Percentiles rank a stretch among this genome's conserved stretches.
Conservation (phyloP, 768 basidiomycete genomes). For the Tulasnella sp. region DNA sequence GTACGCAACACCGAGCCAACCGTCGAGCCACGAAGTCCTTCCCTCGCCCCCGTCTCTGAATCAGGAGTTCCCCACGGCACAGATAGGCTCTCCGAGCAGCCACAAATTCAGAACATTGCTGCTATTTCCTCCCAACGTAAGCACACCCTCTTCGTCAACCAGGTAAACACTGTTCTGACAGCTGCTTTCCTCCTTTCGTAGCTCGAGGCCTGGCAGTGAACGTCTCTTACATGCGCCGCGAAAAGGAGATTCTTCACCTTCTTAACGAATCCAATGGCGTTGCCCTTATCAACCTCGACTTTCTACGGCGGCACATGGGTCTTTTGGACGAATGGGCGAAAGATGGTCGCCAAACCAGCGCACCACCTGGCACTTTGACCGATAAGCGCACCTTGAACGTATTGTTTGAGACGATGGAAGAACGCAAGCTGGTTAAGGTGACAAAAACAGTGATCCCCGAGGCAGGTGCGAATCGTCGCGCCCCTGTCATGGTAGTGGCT, state of each 20-base stretch:
- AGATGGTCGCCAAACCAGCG: slow-evolving; percentile 57
- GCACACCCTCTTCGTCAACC: too few relatives aligned
- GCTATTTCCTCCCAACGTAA: too few relatives aligned
- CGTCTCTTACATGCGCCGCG: slow-evolving; percentile 63
- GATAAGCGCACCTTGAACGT: slow-evolving; percentile 60
- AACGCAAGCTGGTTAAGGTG: slow-evolving; percentile 53
- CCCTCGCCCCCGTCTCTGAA: too few relatives aligned
- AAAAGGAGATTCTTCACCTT: slow-evolving; percentile 63
- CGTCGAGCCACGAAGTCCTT: too few relatives aligned
- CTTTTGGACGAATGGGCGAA: slow-evolving; percentile 46
- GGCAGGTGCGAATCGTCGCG: slow-evolving; percentile 48
- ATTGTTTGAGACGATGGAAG: slow-evolving; percentile 50
- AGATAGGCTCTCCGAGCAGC: too few relatives aligned
- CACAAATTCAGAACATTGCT: too few relatives aligned
- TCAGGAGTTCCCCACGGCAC: too few relatives aligned
- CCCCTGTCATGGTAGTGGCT: slow-evolving; percentile 44
- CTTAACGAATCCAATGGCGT: slow-evolving; percentile 58
- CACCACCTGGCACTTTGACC: slow-evolving; percentile 50
- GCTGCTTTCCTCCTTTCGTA: background rate
- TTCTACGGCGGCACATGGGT: slow-evolving; percentile 50
- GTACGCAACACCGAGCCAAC: too few relatives aligned
- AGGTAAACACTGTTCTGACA: too few relatives aligned
- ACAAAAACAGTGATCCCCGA: slow-evolving; percentile 52
- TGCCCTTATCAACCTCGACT: slow-evolving; percentile 47
- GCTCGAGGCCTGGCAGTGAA: slow-evolving; percentile 29